phyloP scores from a whole-genome alignment of 257 asterid species.

The Schizonepeta tenuifolia region DNA sequence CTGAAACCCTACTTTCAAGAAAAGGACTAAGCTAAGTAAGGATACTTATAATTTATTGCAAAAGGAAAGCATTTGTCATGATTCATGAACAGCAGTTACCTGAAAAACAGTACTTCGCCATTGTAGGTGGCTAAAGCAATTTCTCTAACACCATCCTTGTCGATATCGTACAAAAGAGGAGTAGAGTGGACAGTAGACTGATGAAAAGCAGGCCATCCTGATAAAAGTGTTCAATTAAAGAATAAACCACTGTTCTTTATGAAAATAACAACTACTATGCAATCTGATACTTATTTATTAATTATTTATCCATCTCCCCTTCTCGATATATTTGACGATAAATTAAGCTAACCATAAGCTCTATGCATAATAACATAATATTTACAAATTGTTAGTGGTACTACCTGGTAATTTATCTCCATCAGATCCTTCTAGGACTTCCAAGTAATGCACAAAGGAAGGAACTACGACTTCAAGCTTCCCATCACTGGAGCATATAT shows the following conservation, averaged over 20 bases:
- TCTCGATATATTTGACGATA: not conserved
- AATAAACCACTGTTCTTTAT: conserved; percentile 25
- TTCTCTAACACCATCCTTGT: conserved; percentile 98
- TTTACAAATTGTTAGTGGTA: conserved; percentile 16
- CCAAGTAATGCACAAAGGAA: conserved; percentile 98
- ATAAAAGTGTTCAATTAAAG: conserved; percentile 29
- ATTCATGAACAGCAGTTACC: conserved; percentile 49
- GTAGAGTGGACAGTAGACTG: conserved; percentile 97
- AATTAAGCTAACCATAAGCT: conserved; percentile 1
- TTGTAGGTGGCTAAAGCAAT: conserved; percentile 94
- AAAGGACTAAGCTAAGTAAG: conserved; percentile 26
- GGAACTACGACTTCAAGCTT: conserved; percentile 95
- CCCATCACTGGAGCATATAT: conserved; percentile 72
- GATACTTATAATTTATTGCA: not conserved
- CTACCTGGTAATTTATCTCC: conserved; percentile 98
- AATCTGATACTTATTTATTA: conserved; percentile 4
- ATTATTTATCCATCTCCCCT: conserved; percentile 1
- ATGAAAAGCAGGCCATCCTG: conserved; percentile 99
- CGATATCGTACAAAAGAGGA: conserved; percentile 93
- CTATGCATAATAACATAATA: not conserved
- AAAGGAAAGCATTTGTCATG: conserved; percentile 19
- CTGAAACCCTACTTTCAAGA: conserved; percentile 71
- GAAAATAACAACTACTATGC: conserved; percentile 8
- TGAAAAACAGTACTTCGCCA: conserved; percentile 96
- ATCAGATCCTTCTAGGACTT: conserved; percentile 97